Base-by-base conservation (phyloP, 768 basidiomycete species). In the Leccinum arenicola region DNA sequence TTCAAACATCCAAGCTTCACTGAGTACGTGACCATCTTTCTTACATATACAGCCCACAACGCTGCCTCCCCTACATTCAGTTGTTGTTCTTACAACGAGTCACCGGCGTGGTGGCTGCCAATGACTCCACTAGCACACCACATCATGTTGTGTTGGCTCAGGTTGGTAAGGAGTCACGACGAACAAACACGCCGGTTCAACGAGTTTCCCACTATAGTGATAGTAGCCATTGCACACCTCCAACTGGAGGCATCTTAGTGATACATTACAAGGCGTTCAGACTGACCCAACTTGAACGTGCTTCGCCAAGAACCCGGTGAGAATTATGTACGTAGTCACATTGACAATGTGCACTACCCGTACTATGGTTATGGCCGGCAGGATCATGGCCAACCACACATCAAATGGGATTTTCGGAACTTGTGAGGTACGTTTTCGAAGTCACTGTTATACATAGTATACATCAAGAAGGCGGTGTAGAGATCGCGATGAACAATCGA, bases 1-100 rank as follows among this genome's bases (percentile, higher is more conserved):
- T 29, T 29, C 27, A 29, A 29, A 29, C 27, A 5, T 35, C 12
- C 33, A 35, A 35, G 33, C 33, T 35, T 35, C 33, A 35, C 33
- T 35, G 33, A 35, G 33, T 35, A 35, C 33, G 33, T 35, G 33
- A 35, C 33, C 33, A 14, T 35, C 33, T 35, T 12, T 35, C 33
- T 12, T 33, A 35, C 33, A 35, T 35, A 33, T 33, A 33, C 31
- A 33, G 11, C 33, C 33, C 12, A 35, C 33, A 12, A 35, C 11
- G 43, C 48, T 57, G 36, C 29, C 45, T 29, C 50, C 35, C 17
- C 49, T 8, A 47, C 21, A 19, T 31, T 31, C 52, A 47, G 29
- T 58, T 11, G 29, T 58, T 11, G 29, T 9, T n/a, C 35, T 29
- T n/a, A 58, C 49, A 49, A 60, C n/a, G 62, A 49, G n/a, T 52